A percentile compares a stretch with the other conserved stretches of the same genome.
phyloP scores from a whole-genome alignment of 73 alveolate genomes.

The Symbiodinium natans region DNA sequence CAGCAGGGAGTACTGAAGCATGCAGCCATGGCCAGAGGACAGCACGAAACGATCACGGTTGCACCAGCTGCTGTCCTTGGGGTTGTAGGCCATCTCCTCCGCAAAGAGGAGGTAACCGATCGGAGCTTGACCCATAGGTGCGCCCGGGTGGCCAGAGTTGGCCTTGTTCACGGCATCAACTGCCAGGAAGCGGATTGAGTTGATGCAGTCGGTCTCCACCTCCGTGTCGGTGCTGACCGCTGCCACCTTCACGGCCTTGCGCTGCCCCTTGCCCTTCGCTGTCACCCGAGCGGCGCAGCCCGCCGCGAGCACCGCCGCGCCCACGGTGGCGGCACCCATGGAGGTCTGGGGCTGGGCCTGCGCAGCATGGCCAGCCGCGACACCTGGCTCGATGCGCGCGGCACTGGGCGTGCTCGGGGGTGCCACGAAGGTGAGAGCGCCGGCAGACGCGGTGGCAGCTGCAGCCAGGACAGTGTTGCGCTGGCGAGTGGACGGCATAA shows the following conservation, averaged over 20 bases:
- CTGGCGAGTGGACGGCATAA: not conserved
- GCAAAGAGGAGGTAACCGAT: conserved; percentile 23
- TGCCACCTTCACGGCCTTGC: not conserved
- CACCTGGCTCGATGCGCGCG: not conserved
- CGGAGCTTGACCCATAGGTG: conserved; percentile 51
- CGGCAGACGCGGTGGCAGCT: not conserved
- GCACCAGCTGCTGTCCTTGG: not conserved
- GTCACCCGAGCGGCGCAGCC: not conserved
- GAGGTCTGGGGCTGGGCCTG: not conserved
- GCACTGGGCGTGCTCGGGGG: not conserved
- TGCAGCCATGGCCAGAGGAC: conserved; percentile 58
- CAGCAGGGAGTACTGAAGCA: conserved; percentile 38
- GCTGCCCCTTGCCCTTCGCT: not conserved
- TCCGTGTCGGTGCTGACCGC: conserved; percentile 3
- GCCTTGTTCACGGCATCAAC: conserved; percentile 47
- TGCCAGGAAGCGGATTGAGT: conserved; percentile 35
- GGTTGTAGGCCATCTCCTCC: conserved; percentile 34
- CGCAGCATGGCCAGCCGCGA: not conserved
- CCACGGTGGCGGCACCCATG: not conserved
- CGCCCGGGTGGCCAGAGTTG: conserved; percentile 50
- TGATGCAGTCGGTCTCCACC: conserved; percentile 21
- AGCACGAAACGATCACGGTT: conserved; percentile 59
- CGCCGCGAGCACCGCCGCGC: not conserved
- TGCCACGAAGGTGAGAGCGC: not conserved
- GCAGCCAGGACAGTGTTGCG: conserved; percentile 4